Evolutionary conservation across 805 yeast genomes (phyloP), one percentile per base, ranked within the genome.

Genomic region (Wickerhamiella dianesei): DNA sequence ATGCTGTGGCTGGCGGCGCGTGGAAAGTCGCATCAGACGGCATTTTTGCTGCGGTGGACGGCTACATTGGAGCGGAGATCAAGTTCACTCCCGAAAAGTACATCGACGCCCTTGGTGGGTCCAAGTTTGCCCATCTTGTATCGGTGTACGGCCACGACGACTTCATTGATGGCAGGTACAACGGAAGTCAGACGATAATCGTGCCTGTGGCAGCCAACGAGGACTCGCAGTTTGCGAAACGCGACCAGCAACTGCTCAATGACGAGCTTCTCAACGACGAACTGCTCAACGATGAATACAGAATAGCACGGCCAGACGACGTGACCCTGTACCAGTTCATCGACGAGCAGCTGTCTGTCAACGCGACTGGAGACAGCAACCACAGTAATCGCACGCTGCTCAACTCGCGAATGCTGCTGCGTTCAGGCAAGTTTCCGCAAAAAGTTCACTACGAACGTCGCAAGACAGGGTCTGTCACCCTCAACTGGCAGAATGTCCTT

Each of bases 121-220:
- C 79, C 2, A 68, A 68, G 21, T 77, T 84, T 59, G 88, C 83
- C 4, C 71, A 73, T n/a, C 94, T 85, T 55, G 53, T 85, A 14
- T 68, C 75, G 40, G 74, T 83, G 45, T 73, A 87, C 48, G 71
- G 73, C 12, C 62, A 85, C 17, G 63, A 68, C 2, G 51, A 71
- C 40, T 62, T 84, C 43, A 73, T 88, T 16, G 80, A 78, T 46
- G 77, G 80, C 1, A 17, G 52, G 32, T 55, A 64, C 1, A 59
- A 69, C 0, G 14, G 20, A 2, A n/a, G 32, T 6, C 82, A 78
- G 56, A 81, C 94, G 0, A 66, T 88, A 1, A 74, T 88, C 46
- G 68, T 85, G 5, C 69, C 75, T 0, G 43, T 39, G 9, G 50
- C 43, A 17, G 45, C 41, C 40, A 29, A 21, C 41, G 36, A 39